Conservation (phyloP, 1,284 basidiomycete genomes). For the Sanguinoderma infundibulare region DNA sequence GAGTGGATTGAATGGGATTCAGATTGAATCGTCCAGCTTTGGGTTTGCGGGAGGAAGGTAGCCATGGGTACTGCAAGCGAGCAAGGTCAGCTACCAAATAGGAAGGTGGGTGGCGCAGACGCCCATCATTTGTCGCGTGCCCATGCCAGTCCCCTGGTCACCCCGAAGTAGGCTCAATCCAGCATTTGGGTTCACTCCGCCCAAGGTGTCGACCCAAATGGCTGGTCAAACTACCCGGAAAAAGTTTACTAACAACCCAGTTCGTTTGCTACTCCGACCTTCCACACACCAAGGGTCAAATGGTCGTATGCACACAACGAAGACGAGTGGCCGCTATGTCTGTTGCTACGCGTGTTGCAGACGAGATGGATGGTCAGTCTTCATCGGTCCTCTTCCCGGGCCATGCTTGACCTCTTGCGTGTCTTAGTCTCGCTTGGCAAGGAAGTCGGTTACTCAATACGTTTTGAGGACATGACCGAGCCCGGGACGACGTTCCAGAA, state of each 20-base stretch:
- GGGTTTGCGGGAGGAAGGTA: no score
- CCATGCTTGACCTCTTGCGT: neutral
- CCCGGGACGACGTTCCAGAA: slow-evolving; percentile 91
- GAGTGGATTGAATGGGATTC: no score
- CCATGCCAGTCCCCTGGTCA: no score
- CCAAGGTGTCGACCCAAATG: no score
- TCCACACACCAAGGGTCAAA: slow-evolving; percentile 85
- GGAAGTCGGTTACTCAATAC: slow-evolving; percentile 97
- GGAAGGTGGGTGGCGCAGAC: no score
- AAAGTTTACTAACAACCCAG: slow-evolving; percentile 85
- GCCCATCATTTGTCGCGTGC: no score
- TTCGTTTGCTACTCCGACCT: slow-evolving; percentile 95
- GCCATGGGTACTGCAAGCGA: no score
- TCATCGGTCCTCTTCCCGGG: neutral
- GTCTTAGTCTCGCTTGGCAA: slow-evolving; percentile 85
- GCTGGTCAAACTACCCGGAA: slow-evolving; percentile 36
- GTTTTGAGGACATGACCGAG: slow-evolving; percentile 98
- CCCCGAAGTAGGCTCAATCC: no score
- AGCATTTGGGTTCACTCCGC: no score
- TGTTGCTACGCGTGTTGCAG: slow-evolving; percentile 97
- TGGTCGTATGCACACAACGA: slow-evolving; percentile 98
- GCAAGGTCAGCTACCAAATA: no score
- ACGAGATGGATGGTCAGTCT: slow-evolving; percentile 92
- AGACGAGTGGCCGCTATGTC: slow-evolving; percentile 97
- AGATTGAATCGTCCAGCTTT: no score